Conservation (phyloP, 352 stramenopile genomes). For the Phytophthora macrochlamydospora region DNA sequence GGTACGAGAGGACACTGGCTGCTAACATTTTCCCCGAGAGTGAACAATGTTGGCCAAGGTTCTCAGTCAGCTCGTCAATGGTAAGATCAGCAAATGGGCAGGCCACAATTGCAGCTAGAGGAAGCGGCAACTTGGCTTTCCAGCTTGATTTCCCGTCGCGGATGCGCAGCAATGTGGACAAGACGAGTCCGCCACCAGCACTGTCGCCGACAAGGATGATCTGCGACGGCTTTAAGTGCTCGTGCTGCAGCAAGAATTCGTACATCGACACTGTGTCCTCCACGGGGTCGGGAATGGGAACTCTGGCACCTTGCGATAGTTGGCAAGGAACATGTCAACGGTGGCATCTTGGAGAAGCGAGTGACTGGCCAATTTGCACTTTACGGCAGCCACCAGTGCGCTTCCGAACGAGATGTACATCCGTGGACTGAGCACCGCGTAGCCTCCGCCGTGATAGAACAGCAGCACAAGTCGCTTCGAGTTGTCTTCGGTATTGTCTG, state of each 20-base stretch:
- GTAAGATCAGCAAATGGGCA: slow-evolving; percentile 22
- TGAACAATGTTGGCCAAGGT: slow-evolving; percentile 7
- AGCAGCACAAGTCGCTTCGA: slow-evolving; percentile 33
- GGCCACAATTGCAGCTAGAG: slow-evolving; percentile 21
- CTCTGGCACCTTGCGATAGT: slow-evolving; percentile 38
- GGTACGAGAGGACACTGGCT: slow-evolving; percentile 1
- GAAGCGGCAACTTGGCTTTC: not conserved
- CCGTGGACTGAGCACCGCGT: slow-evolving; percentile 25
- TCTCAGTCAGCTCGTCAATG: not conserved
- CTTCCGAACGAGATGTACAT: slow-evolving; percentile 26
- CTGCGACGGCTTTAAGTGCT: slow-evolving; percentile 8
- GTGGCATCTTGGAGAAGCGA: not conserved
- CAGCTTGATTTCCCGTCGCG: slow-evolving; percentile 4
- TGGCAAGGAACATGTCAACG: slow-evolving; percentile 33
- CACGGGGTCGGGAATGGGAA: slow-evolving; percentile 20
- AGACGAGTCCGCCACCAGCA: slow-evolving; percentile 26
- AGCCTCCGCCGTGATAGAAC: slow-evolving; percentile 49
- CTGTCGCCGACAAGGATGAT: slow-evolving; percentile 40
- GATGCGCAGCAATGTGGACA: slow-evolving; percentile 31
- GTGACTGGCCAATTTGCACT: slow-evolving; percentile 7
- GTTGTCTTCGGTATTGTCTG: slow-evolving; percentile 4
- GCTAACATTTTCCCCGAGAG: slow-evolving; percentile 5
- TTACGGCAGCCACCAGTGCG: slow-evolving; percentile 14
- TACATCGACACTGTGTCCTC: slow-evolving; percentile 35
- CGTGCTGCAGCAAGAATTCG: slow-evolving; percentile 22